Percentiles rank a stretch among this genome's conserved stretches.
These are phyloP conservation scores for Suhomyces sp. DNA, from an alignment of 805 yeast species.

Conservation along the genomic window DNA sequence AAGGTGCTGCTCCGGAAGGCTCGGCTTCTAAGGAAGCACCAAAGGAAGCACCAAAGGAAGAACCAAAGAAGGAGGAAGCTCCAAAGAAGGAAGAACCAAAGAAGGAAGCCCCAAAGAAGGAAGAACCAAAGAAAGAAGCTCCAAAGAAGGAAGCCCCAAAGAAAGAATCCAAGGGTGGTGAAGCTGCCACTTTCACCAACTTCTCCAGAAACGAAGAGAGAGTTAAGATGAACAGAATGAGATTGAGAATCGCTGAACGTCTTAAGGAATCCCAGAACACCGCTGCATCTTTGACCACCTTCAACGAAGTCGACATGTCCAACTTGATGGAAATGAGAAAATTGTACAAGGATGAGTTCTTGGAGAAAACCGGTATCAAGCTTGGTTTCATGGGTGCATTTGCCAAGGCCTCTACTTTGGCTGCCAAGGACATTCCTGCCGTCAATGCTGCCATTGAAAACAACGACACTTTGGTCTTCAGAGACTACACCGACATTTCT, in stretches of 20 bases:
- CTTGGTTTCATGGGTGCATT: conserved; percentile 99
- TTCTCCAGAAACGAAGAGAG: conserved; percentile 85
- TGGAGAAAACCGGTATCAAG: conserved; percentile 90
- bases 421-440: conserved; percentile 92
- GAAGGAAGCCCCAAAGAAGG: conserved; percentile 21
- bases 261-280: conserved; percentile 99
- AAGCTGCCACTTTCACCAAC: conserved; percentile 33
- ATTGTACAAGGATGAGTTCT: conserved; percentile 92
- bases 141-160: conserved; percentile 32
- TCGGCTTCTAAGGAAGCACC: conserved; percentile 26
- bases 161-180: conserved; percentile 19
- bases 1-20: conserved; percentile 66
- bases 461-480: conserved; percentile 88
- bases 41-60: conserved; percentile 13
- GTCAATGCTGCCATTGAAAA: conserved; percentile 93
- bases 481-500: conserved; percentile 94
- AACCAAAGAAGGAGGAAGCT: conserved; percentile 25
- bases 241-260: conserved; percentile 97
- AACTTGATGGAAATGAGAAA: conserved; percentile 90
- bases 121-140: conserved; percentile 29
- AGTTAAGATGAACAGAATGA: conserved; percentile 99
- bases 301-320: conserved; percentile 97
- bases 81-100: conserved; percentile 10
- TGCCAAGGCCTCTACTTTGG: conserved; percentile 88
- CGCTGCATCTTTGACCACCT: conserved; percentile 95